Conservation (phyloP, 2,329 filamentous ascomycete species). For the Ophiostoma ips region DNA sequence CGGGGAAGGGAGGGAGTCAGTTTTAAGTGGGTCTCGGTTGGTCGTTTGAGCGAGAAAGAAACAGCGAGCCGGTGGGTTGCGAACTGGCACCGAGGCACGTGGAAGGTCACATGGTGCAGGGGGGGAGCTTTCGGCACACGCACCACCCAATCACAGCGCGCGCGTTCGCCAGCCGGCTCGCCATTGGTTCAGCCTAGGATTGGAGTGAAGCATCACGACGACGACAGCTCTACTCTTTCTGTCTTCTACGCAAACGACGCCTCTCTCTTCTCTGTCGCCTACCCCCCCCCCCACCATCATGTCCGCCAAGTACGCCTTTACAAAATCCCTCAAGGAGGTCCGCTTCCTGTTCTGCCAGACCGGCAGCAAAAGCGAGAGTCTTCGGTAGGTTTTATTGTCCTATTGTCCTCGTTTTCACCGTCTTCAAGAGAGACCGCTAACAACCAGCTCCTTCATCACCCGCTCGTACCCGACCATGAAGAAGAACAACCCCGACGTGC, state of each 20-base stretch:
- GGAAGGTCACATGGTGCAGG: too few species aligned
- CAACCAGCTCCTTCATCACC: constrained; percentile 80
- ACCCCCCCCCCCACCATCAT: constrained; percentile 35
- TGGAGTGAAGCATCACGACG: constrained; percentile 4
- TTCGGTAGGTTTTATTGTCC: constrained; percentile 54
- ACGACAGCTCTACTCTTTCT: neutral
- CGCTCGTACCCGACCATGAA: constrained; percentile 97
- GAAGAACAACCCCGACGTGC: constrained; percentile 89
- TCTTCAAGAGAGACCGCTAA: too few species aligned
- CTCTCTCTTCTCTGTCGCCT: neutral
- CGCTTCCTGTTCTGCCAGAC: constrained; percentile 97
- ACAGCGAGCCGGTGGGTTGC: too few species aligned
- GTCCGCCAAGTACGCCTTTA: constrained; percentile 88
- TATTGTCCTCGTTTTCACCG: too few species aligned
- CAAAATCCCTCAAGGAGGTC: constrained; percentile 79
- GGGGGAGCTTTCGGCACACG: neutral
- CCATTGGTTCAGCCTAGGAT: constrained; percentile 7
- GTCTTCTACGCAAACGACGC: neutral
- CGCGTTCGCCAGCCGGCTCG: constrained; percentile 6
- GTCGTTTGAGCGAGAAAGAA: too few species aligned
- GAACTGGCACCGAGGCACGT: too few species aligned
- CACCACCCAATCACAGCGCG: constrained; percentile 8
- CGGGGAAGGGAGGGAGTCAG: too few species aligned
- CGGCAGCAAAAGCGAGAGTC: constrained; percentile 75
- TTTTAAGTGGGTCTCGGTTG: too few species aligned